phyloP scores from a whole-genome alignment of 2,329 filamentous ascomycete species.

The Teratosphaeria destructans region DNA sequence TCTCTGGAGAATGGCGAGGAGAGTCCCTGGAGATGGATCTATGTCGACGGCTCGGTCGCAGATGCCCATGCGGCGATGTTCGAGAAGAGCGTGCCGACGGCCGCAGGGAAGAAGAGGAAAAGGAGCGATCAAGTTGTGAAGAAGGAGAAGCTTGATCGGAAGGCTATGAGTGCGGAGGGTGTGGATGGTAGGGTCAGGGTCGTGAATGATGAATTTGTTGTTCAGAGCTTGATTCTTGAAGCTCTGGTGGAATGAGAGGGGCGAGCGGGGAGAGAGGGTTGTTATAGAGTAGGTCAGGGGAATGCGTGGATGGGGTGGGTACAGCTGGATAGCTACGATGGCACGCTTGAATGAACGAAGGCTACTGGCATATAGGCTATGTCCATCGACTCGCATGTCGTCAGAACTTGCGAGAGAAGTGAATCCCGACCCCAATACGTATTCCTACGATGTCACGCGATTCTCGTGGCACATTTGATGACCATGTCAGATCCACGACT shows the following conservation, averaged over 20 bases:
- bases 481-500: too few species aligned
- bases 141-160: slow-evolving; percentile 13
- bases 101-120: slow-evolving; percentile 37
- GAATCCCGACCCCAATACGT: too few species aligned
- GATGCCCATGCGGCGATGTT: slow-evolving; percentile 45
- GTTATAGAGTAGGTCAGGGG: neutral
- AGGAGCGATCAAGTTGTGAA: slow-evolving; percentile 23
- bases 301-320: neutral
- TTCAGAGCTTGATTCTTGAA: slow-evolving; percentile 86
- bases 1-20: slow-evolving; percentile 40
- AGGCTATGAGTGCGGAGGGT: slow-evolving; percentile 23
- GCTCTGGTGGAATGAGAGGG: slow-evolving; percentile 51
- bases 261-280: neutral
- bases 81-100: slow-evolving; percentile 3
- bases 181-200: slow-evolving; percentile 49
- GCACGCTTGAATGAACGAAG: neutral
- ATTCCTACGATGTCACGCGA: too few species aligned
- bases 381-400: neutral
- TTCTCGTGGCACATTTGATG: too few species aligned
- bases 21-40: slow-evolving; percentile 63
- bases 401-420: neutral
- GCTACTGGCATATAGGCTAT: neutral
- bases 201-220: slow-evolving; percentile 74
- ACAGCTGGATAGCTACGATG: neutral
- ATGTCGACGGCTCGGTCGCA: slow-evolving; percentile 56